Conservation (phyloP, 2,329 filamentous ascomycete species). For the Fusarium newnesense region DNA sequence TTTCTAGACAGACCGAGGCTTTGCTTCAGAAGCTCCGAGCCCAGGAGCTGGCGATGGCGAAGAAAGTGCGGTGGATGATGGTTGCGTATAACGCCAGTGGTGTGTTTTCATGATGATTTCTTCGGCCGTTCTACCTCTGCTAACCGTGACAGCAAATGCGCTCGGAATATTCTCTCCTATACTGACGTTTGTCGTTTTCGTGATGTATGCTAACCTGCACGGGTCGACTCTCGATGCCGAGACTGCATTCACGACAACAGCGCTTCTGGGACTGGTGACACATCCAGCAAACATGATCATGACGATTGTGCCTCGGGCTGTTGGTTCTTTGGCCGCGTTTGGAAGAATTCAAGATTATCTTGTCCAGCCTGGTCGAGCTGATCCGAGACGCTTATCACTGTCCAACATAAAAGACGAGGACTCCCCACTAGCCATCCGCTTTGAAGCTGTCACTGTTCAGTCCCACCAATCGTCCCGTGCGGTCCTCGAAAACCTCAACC, state of each 20-base stretch:
- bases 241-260: neutral
- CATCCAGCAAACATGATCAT: neutral
- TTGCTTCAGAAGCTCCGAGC: neutral
- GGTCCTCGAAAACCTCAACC: neutral
- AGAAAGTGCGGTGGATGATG: neutral
- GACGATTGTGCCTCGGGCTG: neutral
- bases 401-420: fast-evolving
- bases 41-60: neutral
- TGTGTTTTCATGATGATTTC: neutral
- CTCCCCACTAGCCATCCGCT: neutral
- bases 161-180: neutral
- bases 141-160: fast-evolving
- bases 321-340: neutral
- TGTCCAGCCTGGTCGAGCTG: neutral
- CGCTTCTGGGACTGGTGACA: neutral
- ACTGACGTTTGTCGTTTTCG: neutral
- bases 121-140: fast-evolving
- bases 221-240: neutral
- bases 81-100: neutral
- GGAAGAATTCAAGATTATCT: neutral
- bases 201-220: neutral
- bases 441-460: neutral
- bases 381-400: neutral
- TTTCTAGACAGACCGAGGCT: neutral
- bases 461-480: fast-evolving